Percentiles rank a stretch among this genome's conserved stretches.
phyloP scores from a whole-genome alignment of 805 yeast genomes.

The Candida pseudofarinosa region DNA sequence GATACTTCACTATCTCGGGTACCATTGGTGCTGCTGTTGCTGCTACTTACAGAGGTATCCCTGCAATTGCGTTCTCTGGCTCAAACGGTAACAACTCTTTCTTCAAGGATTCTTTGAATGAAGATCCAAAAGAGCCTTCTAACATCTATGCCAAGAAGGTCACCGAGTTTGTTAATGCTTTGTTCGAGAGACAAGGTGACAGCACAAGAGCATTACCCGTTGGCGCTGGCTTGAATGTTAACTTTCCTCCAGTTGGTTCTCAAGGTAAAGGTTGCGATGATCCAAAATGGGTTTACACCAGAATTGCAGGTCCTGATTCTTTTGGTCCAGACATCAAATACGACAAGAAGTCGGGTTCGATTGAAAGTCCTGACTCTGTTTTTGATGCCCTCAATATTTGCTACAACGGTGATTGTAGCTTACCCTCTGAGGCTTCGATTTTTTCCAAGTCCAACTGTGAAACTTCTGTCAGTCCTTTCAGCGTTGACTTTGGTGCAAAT shows the following conservation, averaged over 20 bases:
- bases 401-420: conserved; percentile 38
- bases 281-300: conserved; percentile 42
- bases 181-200: conserved; percentile 37
- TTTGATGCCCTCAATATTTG: conserved; percentile 23
- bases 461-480: conserved; percentile 43
- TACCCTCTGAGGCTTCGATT: conserved; percentile 40
- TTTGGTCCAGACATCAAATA: conserved; percentile 20
- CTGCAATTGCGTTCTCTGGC: conserved; percentile 52
- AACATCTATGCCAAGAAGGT: conserved; percentile 44
- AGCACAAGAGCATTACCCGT: conserved; percentile 37
- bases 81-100: conserved; percentile 47
- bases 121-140: conserved; percentile 36
- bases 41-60: conserved; percentile 44
- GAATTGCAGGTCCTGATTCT: conserved; percentile 22
- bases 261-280: conserved; percentile 30
- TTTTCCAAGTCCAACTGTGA: conserved; percentile 32
- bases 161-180: conserved; percentile 33
- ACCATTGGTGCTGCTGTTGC: conserved; percentile 50
- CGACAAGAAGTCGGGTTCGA: conserved; percentile 37
- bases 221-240: conserved; percentile 45
- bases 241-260: conserved; percentile 44
- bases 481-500: conserved; percentile 44
- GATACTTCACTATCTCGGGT: conserved; percentile 43
- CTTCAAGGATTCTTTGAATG: conserved; percentile 42
- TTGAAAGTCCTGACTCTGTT: conserved; percentile 11